A percentile compares a stretch with the other conserved stretches of the same genome.
These are phyloP conservation scores for Ascochyta pisi DNA, from an alignment of 2,329 filamentous ascomycete species.

Conservation along the genomic window DNA sequence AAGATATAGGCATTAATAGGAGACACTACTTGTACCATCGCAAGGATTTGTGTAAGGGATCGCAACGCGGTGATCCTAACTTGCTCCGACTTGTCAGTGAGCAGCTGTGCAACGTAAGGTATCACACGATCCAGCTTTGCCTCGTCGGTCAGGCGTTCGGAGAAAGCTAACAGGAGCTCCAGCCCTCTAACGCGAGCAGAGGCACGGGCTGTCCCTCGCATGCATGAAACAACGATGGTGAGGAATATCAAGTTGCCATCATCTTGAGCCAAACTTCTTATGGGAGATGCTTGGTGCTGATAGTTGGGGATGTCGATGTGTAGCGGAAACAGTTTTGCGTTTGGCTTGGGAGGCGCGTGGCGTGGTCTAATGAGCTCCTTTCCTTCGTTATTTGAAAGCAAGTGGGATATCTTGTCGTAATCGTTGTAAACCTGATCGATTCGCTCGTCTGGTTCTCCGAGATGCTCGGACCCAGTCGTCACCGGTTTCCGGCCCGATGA, in stretches of 20 bases:
- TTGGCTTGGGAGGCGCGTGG: conserved; percentile 43
- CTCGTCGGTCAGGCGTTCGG: conserved; percentile 90
- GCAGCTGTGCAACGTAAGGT: conserved; percentile 83
- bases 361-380: conserved; percentile 47
- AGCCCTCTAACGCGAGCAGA: conserved; percentile 89
- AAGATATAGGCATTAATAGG: conserved; percentile 73
- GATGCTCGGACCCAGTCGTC: conserved; percentile 71
- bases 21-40: conserved; percentile 87
- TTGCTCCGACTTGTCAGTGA: conserved; percentile 82
- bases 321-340: conserved; percentile 74
- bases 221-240: conserved; percentile 83
- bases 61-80: conserved; percentile 87
- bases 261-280: conserved; percentile 70
- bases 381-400: conserved; percentile 76
- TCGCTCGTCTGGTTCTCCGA: conserved; percentile 88
- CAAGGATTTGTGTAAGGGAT: conserved; percentile 82
- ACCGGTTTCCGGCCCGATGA: conserved; percentile 78
- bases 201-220: conserved; percentile 87
- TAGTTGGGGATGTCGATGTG: conserved; percentile 87
- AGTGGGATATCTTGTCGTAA: conserved; percentile 97
- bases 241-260: conserved; percentile 94
- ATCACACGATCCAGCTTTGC: conserved; percentile 92
- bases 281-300: conserved; percentile 70
- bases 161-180: conserved; percentile 89
- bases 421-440: conserved; percentile 93